Evolutionary conservation across 257 asterid species (phyloP).

Genomic region (Coffea eugenioides): DNA sequence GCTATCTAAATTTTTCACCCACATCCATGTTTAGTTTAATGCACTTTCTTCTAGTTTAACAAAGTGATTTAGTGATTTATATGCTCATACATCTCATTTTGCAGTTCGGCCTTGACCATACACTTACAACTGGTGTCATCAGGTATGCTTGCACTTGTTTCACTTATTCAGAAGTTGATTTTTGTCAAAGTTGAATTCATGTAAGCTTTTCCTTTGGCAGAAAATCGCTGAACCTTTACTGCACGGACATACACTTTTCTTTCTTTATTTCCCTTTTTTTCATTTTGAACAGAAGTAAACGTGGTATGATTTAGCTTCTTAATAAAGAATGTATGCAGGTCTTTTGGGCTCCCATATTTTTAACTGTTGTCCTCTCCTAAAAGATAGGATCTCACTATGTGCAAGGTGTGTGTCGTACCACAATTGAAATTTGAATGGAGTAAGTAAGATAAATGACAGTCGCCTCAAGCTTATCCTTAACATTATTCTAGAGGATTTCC

Average conservation of each 20-base stretch:
- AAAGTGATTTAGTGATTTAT: slow-evolving; percentile 8
- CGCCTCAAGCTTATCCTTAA: not conserved
- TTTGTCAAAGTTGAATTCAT: not conserved
- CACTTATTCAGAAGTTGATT: not conserved
- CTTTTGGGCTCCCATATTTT: not conserved
- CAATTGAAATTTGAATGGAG: not conserved
- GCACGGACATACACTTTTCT: not conserved
- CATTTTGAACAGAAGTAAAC: not conserved
- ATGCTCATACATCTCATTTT: slow-evolving; percentile 16
- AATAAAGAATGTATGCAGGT: not conserved
- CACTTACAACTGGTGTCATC: slow-evolving; percentile 99
- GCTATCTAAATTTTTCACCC: slow-evolving; percentile 11
- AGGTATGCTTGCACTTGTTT: slow-evolving; percentile 45
- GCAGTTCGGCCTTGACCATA: slow-evolving; percentile 99
- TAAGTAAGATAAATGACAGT: not conserved
- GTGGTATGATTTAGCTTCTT: not conserved
- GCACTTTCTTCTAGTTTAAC: slow-evolving; percentile 22
- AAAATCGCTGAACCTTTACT: not conserved
- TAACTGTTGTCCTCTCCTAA: not conserved
- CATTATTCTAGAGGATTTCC: not conserved
- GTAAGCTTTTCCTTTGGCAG: not conserved
- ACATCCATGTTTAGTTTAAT: slow-evolving; percentile 10
- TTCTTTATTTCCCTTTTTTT: not conserved
- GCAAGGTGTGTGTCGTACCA: not conserved
- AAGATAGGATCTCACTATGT: not conserved